phyloP scores from a whole-genome alignment of 352 stramenopile genomes.

The Aphanomyces astaci region DNA sequence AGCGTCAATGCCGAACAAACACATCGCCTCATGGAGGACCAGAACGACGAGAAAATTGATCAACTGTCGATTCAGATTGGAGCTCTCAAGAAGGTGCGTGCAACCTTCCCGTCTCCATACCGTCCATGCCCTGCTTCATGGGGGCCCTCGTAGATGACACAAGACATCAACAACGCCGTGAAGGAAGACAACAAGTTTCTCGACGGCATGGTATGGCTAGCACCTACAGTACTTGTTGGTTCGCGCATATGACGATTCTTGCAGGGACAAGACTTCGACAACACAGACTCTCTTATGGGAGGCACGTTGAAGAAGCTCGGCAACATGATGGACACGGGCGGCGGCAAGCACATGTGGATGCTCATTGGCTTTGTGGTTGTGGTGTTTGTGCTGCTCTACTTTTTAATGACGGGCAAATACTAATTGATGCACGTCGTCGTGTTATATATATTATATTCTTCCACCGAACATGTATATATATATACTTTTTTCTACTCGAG shows the following conservation, averaged over 20 bases:
- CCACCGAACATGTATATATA: neutral
- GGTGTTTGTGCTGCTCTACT: conserved; percentile 81
- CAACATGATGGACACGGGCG: conserved; percentile 81
- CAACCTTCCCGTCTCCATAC: neutral
- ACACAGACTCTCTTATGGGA: conserved; percentile 69
- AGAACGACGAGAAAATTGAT: conserved; percentile 85
- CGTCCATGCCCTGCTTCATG: too few species aligned
- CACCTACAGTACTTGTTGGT: neutral
- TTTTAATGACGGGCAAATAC: conserved; percentile 25
- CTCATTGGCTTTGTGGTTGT: conserved; percentile 77
- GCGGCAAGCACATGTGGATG: conserved; percentile 86
- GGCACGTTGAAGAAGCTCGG: conserved; percentile 81
- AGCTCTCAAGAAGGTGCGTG: conserved; percentile 67
- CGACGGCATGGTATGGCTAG: conserved; percentile 56
- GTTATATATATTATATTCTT: neutral
- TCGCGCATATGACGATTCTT: neutral
- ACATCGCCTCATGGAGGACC: conserved; percentile 68
- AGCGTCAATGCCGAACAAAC: conserved; percentile 58
- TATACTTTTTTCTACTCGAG: neutral
- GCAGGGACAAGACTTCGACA: conserved; percentile 80
- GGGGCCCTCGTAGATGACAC: conserved; percentile 43
- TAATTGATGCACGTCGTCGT: neutral
- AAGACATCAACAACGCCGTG: conserved; percentile 71
- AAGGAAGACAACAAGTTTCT: conserved; percentile 76
- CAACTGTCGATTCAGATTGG: conserved; percentile 82